These are phyloP conservation scores for Cenchrus purpureus DNA, from an alignment of 176 grass and related monocot species.

Conservation along the genomic window DNA sequence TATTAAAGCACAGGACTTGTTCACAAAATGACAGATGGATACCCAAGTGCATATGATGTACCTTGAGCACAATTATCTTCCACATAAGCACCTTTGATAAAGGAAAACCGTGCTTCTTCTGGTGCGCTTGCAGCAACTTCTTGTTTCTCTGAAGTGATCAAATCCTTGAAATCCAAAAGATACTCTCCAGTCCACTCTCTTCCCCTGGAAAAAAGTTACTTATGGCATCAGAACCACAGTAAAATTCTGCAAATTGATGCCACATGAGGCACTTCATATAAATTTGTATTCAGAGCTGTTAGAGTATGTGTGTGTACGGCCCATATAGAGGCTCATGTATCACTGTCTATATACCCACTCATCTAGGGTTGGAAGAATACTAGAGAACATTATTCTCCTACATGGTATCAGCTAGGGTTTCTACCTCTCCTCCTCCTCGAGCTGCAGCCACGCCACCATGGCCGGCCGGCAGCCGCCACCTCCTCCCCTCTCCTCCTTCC, in stretches of 20 bases:
- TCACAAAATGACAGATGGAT: not conserved
- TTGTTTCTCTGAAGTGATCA: constrained; percentile 48
- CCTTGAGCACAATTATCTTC: constrained; percentile 66
- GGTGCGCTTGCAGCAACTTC: constrained; percentile 37
- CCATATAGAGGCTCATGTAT: too few species aligned
- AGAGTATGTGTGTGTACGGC: too few species aligned
- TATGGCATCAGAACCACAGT: not conserved
- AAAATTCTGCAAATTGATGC: not conserved
- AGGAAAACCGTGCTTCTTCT: constrained; percentile 93
- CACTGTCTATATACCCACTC: too few species aligned
- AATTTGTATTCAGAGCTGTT: not conserved
- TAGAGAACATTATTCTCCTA: too few species aligned
- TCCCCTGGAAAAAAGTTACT: constrained; percentile 54
- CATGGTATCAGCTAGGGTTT: too few species aligned
- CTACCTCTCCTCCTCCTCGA: too few species aligned
- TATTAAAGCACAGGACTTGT: not conserved
- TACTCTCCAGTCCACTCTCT: constrained; percentile 93
- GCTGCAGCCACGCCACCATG: too few species aligned
- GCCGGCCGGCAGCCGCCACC: too few species aligned
- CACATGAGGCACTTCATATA: constrained; percentile 1
- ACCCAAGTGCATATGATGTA: constrained; percentile 11
- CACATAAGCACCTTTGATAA: constrained; percentile 85
- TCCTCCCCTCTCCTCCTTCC: too few species aligned
- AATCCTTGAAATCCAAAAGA: constrained; percentile 90
- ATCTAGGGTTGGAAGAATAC: too few species aligned